Conservation (phyloP, 176 grass and related monocot genomes). For the Aegilops sharonensis region DNA sequence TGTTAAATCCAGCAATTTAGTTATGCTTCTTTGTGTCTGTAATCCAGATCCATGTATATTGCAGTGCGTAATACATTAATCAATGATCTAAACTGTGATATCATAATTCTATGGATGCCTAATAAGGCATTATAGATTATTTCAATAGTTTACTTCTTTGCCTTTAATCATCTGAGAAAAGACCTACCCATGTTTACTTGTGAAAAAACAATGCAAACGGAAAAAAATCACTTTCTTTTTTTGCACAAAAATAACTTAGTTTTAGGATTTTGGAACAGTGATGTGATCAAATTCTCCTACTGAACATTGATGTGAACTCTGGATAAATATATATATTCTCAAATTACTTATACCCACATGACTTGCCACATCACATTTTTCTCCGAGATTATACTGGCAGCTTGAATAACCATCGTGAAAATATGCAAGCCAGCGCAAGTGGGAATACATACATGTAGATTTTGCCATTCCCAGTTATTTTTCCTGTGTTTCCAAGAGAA, state of each 20-base stretch:
- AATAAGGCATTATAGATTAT: too few relatives aligned
- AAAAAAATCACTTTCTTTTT: background rate
- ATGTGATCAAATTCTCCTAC: background rate
- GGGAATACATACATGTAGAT: too few relatives aligned
- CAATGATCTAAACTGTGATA: background rate
- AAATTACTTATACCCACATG: background rate
- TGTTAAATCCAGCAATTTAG: background rate
- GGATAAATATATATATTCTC: too few relatives aligned
- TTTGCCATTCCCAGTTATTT: background rate
- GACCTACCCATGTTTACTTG: background rate
- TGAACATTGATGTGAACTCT: background rate
- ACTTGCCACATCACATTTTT: too few relatives aligned
- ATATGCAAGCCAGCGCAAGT: too few relatives aligned
- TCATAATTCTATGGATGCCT: too few relatives aligned
- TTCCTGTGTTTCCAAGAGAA: background rate
- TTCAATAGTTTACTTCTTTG: background rate
- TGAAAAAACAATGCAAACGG: background rate
- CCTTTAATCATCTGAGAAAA: background rate
- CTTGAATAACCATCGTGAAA: too few relatives aligned
- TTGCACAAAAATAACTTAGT: background rate
- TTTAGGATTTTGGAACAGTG: background rate
- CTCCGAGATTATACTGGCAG: too few relatives aligned
- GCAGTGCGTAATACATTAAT: background rate
- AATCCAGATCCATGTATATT: background rate
- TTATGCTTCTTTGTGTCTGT: background rate